Conservation (phyloP, 1,139 yeast genomes). For the Debaryomycetaceae sp. region DNA sequence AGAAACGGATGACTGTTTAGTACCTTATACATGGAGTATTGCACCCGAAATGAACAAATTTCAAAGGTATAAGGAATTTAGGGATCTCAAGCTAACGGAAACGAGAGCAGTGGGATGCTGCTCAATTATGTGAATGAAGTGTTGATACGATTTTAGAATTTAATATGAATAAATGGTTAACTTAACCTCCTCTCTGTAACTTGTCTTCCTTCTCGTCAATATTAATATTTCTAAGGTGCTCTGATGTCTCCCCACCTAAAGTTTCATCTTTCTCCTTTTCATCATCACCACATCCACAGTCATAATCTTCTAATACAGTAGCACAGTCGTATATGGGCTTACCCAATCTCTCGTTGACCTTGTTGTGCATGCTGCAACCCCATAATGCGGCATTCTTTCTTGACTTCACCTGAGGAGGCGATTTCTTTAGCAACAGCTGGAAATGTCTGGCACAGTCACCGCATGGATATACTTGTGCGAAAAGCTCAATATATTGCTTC, state of each 20-base stretch:
- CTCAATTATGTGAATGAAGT: slow-evolving; percentile 28
- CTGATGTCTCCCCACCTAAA: slow-evolving; percentile 33
- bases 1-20: slow-evolving; percentile 48
- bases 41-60: slow-evolving; percentile 48
- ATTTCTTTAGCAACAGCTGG: slow-evolving; percentile 57
- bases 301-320: slow-evolving; percentile 80
- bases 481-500: slow-evolving; percentile 47
- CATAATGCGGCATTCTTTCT: slow-evolving; percentile 85
- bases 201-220: slow-evolving; percentile 39
- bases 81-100: slow-evolving; percentile 9
- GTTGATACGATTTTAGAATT: background rate
- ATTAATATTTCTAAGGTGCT: slow-evolving; percentile 39
- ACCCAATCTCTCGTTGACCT: slow-evolving; percentile 68
- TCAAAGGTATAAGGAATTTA: slow-evolving; percentile 23
- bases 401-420: slow-evolving; percentile 81
- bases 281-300: slow-evolving; percentile 91
- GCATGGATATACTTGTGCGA: slow-evolving; percentile 84
- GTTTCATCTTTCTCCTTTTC: slow-evolving; percentile 45
- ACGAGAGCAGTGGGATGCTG: slow-evolving; percentile 37
- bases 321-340: slow-evolving; percentile 82
- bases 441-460: slow-evolving; percentile 96
- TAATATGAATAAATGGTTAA: background rate
- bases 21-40: slow-evolving; percentile 51
- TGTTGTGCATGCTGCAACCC: slow-evolving; percentile 95
- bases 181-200: slow-evolving; percentile 37